Percentiles rank a stretch among this genome's conserved stretches.
Evolutionary conservation across 345 rosid genomes (phyloP).

Genomic region (Toxicodendron radicans): DNA sequence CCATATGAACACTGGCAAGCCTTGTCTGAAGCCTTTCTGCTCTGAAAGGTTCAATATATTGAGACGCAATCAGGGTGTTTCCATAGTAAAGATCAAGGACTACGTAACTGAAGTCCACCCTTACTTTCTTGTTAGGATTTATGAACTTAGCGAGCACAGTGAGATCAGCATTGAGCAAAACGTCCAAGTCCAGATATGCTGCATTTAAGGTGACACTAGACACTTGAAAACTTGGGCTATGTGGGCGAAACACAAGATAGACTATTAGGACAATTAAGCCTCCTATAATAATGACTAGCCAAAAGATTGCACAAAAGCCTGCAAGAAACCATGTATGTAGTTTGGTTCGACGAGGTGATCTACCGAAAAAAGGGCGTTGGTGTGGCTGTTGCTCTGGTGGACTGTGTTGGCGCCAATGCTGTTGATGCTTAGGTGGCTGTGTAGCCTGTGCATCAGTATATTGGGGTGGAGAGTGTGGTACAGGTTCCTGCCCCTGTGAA

Average conservation of each 20-base stretch:
- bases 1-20: constrained; percentile 54
- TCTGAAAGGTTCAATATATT: constrained; percentile 68
- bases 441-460: constrained; percentile 22
- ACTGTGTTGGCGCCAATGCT: constrained; percentile 3
- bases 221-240: constrained; percentile 59
- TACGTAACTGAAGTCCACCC: constrained; percentile 64
- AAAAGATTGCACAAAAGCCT: constrained; percentile 60
- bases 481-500: too few relatives aligned
- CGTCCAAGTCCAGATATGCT: constrained; percentile 71
- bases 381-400: not conserved
- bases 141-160: constrained; percentile 76
- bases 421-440: constrained; percentile 2
- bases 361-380: not conserved
- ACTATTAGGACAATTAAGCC: constrained; percentile 69
- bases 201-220: constrained; percentile 66
- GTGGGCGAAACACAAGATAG: constrained; percentile 79
- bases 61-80: constrained; percentile 55
- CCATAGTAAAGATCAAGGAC: constrained; percentile 68
- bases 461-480: constrained; percentile 19
- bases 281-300: constrained; percentile 51
- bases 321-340: constrained; percentile 46
- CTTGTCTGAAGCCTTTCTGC: constrained; percentile 43
- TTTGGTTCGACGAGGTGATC: constrained; percentile 33
- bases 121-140: constrained; percentile 77
- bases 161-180: constrained; percentile 68